A percentile compares a stretch with the other conserved stretches of the same genome.
phyloP scores from a whole-genome alignment of 1,284 basidiomycete genomes.

The Vanrija sp. region DNA sequence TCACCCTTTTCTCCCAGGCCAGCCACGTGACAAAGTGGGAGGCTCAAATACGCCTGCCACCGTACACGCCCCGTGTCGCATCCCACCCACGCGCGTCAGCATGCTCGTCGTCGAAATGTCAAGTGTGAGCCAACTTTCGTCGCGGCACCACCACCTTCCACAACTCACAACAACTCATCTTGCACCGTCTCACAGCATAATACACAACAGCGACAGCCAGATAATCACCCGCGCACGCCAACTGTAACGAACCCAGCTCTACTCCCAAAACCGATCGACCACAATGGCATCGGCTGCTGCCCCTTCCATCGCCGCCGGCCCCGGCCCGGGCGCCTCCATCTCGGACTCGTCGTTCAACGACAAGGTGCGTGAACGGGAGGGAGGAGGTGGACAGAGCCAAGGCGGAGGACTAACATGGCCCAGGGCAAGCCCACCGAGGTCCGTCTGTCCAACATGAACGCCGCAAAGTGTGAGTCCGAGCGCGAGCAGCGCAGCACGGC shows the following conservation, averaged over 20 bases:
- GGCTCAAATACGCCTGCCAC: no score
- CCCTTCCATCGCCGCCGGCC: conserved; percentile 14
- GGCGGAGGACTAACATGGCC: conserved; percentile 8
- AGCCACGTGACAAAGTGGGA: no score
- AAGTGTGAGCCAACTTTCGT: conserved; percentile 8
- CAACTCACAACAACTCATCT: background rate
- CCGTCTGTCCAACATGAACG: conserved; percentile 89
- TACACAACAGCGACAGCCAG: background rate
- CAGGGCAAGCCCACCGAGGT: conserved; percentile 63
- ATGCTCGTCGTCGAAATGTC: no score
- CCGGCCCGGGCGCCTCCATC: conserved; percentile 26
- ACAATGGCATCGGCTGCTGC: conserved; percentile 28
- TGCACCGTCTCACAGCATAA: background rate
- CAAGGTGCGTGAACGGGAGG: conserved; percentile 32
- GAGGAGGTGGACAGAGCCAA: background rate
- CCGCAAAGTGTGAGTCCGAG: conserved; percentile 72
- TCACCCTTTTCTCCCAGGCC: no score
- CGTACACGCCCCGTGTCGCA: no score
- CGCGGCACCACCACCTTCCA: conserved; percentile 18
- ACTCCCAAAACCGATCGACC: background rate
- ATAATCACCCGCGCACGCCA: background rate
- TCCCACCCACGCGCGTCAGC: no score
- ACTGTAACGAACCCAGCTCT: background rate
- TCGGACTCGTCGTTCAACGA: conserved; percentile 41
- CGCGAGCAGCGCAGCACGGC: background rate